A percentile compares a stretch with the other conserved stretches of the same genome.
phyloP scores from a whole-genome alignment of 495 filamentous ascomycete genomes.

The Hypoxylon trugodes region DNA sequence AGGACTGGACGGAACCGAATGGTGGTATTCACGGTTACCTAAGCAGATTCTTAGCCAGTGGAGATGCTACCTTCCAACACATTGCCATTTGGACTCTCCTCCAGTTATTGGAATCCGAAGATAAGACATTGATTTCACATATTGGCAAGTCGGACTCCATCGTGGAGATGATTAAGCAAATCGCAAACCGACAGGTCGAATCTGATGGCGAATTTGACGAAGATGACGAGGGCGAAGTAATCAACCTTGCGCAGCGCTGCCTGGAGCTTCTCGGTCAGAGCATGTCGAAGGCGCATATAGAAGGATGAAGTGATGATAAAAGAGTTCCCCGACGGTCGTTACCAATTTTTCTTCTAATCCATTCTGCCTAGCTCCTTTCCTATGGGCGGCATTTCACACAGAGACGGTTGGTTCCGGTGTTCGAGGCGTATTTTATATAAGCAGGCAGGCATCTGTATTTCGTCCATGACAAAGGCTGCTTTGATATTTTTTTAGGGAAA shows the following conservation, averaged over 20 bases:
- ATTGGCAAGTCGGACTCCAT: conserved; percentile 90
- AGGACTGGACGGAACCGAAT: conserved; percentile 90
- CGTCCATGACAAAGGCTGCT: conserved; percentile 36
- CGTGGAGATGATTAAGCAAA: conserved; percentile 86
- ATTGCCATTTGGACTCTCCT: conserved; percentile 98
- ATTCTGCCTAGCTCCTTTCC: conserved; percentile 21
- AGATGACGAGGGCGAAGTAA: conserved; percentile 89
- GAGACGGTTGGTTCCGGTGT: conserved; percentile 48
- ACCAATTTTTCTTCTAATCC: conserved; percentile 22
- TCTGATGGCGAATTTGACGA: conserved; percentile 90
- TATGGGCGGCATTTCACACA: conserved; percentile 47
- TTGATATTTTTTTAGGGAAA: conserved; percentile 42
- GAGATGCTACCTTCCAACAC: conserved; percentile 97
- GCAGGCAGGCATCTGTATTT: conserved; percentile 41
- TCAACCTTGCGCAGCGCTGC: conserved; percentile 88
- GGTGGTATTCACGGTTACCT: conserved; percentile 97
- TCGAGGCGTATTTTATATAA: conserved; percentile 47
- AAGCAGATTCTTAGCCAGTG: conserved; percentile 88
- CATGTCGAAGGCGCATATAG: conserved; percentile 62
- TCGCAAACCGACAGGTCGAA: conserved; percentile 88
- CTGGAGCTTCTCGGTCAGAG: conserved; percentile 81
- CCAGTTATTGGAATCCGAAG: conserved; percentile 93
- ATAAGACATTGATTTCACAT: conserved; percentile 80
- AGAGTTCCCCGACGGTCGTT: conserved; percentile 6
- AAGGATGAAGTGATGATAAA: conserved; percentile 53